These are phyloP conservation scores for Chaetomium cochliodes DNA, from an alignment of 495 filamentous ascomycete genomes.

Conservation along the genomic window DNA sequence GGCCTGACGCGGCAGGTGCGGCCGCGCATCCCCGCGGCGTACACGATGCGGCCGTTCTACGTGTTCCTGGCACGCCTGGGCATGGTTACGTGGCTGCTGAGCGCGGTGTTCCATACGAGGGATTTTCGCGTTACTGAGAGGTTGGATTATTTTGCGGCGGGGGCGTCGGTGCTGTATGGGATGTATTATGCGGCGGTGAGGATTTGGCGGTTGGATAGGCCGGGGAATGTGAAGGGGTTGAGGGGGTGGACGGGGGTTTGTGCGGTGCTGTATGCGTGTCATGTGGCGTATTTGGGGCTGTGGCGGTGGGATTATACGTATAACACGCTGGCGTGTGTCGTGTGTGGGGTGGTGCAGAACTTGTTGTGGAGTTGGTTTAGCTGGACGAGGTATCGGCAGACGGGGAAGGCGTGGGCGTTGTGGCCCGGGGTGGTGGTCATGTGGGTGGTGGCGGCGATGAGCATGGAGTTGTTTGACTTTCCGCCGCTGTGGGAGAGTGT, in stretches of 20 bases:
- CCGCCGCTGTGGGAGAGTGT: slow-evolving; percentile 77
- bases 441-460: slow-evolving; percentile 92
- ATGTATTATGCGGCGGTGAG: slow-evolving; percentile 80
- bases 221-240: slow-evolving; percentile 52
- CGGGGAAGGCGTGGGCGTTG: slow-evolving; percentile 70
- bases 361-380: slow-evolving; percentile 84
- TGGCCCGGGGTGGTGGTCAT: slow-evolving; percentile 93
- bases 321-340: slow-evolving; percentile 95
- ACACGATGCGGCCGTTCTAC: slow-evolving; percentile 80
- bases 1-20: slow-evolving; percentile 67
- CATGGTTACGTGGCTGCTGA: slow-evolving; percentile 79
- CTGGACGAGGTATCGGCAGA: slow-evolving; percentile 65
- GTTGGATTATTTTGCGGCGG: slow-evolving; percentile 93
- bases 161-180: slow-evolving; percentile 86
- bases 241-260: slow-evolving; percentile 75
- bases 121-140: slow-evolving; percentile 87
- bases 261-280: slow-evolving; percentile 64
- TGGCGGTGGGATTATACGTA: slow-evolving; percentile 93
- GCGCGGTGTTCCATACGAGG: slow-evolving; percentile 84
- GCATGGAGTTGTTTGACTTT: slow-evolving; percentile 91
- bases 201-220: slow-evolving; percentile 75
- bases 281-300: slow-evolving; percentile 80
- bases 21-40: slow-evolving; percentile 64
- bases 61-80: slow-evolving; percentile 76
- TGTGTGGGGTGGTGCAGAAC: slow-evolving; percentile 76